Evolutionary conservation across 2,329 filamentous ascomycete genomes (phyloP), one percentile per base, ranked within the genome.

Genomic region (Neophaeococcomyces mojaviensis): DNA sequence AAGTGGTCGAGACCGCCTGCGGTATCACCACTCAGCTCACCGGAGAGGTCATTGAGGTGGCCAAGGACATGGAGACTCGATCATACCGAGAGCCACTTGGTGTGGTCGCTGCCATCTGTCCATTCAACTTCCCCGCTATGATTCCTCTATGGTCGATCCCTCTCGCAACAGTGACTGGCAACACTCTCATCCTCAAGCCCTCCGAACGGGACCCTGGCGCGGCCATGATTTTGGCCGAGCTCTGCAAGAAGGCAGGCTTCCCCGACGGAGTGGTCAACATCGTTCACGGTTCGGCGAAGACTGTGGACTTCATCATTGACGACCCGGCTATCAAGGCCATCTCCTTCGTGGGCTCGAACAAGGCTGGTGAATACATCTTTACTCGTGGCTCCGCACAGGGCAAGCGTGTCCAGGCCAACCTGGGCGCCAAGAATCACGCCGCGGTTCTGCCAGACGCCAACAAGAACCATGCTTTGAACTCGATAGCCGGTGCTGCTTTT

Each of bases 121-220:
- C 78, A 4, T 82, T 82, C 64, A 82, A 83, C 68, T 83, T 83
- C 68, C 79, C 79, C 43, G 80, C 80, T 51, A 84, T 84, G 80
- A 83, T 84, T 63, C 80, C 80, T 9, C 69, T 83, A 8, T 84
- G 79, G 79, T 79, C 70, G 26, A 80, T 83, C 33, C 79, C 80
- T 7, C 71, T 82, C 50, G 79, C 79, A 31, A 77, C 78, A 4
- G 70, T 80, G n/a, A 79, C 77, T 22, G 79, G 79, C 46, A 83
- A 83, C 67, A 78, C 74, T 20, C 64, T 80, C 50, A 69, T 83
- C 54, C 68, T 83, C 56, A 83, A 83, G 69, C 79, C 79, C 6
- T 82, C 79, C 1, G 79, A 83, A 64, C 76, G 79, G 46, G 78
- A 81, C 52, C 79, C 79, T 4, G 78, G 78, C 48, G 78, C 79